A percentile compares a stretch with the other conserved stretches of the same genome.
Evolutionary conservation across 371 early-diverging fungal genomes (phyloP).

Genomic region (Lichtheimia ramosa): DNA sequence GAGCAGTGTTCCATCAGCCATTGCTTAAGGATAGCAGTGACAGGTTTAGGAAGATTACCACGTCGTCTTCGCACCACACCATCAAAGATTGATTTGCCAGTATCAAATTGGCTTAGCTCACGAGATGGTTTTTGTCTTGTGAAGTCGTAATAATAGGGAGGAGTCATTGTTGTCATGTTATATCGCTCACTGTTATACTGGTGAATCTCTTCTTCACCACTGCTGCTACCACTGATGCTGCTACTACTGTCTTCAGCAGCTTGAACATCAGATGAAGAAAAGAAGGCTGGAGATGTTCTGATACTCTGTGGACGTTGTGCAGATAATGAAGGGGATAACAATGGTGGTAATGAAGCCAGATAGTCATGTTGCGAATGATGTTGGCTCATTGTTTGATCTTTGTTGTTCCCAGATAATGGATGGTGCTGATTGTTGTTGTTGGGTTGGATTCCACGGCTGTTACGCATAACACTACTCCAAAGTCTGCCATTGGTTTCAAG

Average conservation of each 20-base stretch:
- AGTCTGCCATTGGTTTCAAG: slow-evolving; percentile 30
- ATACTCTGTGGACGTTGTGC: too few relatives aligned
- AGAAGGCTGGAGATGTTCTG: too few relatives aligned
- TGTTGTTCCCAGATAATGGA: neutral
- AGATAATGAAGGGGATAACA: too few relatives aligned
- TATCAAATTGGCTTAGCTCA: slow-evolving; percentile 11
- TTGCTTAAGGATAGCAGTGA: slow-evolving; percentile 56
- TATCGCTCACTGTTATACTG: too few relatives aligned
- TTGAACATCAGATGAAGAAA: too few relatives aligned
- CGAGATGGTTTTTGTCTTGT: slow-evolving; percentile 14
- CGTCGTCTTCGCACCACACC: slow-evolving; percentile 23
- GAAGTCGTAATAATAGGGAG: neutral
- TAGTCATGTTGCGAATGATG: too few relatives aligned
- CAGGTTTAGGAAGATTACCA: slow-evolving; percentile 55
- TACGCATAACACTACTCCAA: slow-evolving; percentile 33
- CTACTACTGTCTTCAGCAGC: neutral
- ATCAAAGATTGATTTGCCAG: slow-evolving; percentile 1
- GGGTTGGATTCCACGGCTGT: neutral
- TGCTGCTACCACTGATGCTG: slow-evolving; percentile 5
- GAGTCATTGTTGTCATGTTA: too few relatives aligned
- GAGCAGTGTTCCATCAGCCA: slow-evolving; percentile 71
- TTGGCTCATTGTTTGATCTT: too few relatives aligned
- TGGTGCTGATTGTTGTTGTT: neutral
- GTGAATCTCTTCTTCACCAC: neutral
- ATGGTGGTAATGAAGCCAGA: too few relatives aligned